Conservation (phyloP, 2,329 filamentous ascomycete genomes). For the Seiridium cupressi region DNA sequence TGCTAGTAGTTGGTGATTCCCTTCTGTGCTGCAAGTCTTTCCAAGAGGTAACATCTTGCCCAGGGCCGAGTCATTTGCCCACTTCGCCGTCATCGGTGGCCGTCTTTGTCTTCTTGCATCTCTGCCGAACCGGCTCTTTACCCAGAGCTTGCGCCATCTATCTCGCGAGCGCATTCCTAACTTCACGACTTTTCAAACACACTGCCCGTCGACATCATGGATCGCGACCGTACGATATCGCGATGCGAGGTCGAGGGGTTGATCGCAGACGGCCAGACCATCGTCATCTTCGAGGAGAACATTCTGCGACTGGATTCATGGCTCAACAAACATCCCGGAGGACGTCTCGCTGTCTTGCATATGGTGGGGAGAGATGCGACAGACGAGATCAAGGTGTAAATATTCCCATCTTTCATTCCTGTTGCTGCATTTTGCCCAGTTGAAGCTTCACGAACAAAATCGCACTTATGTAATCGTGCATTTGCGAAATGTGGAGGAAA, state of each 20-base stretch:
- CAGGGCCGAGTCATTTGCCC: too few species aligned
- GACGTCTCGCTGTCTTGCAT: slow-evolving; percentile 56
- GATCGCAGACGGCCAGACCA: slow-evolving; percentile 52
- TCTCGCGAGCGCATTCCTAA: not conserved
- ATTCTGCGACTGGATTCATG: slow-evolving; percentile 56
- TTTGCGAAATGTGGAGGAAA: not conserved
- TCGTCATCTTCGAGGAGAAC: slow-evolving; percentile 55
- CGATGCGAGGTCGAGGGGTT: slow-evolving; percentile 45
- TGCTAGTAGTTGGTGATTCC: too few species aligned
- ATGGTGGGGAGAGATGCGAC: slow-evolving; percentile 60
- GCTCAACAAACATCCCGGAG: slow-evolving; percentile 59
- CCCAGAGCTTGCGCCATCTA: not conserved
- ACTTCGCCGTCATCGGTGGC: too few species aligned
- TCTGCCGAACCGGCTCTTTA: too few species aligned
- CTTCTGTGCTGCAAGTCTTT: too few species aligned
- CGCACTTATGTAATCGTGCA: not conserved
- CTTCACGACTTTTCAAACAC: not conserved
- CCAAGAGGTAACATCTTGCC: too few species aligned
- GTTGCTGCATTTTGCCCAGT: too few species aligned
- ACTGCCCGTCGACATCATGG: slow-evolving; percentile 3
- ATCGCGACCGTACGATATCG: slow-evolving; percentile 41
- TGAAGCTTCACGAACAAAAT: not conserved
- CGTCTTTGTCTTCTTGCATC: too few species aligned
- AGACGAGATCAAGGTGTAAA: slow-evolving; percentile 58
- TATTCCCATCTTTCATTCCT: slow-evolving; percentile 3